Percentiles rank a stretch among this genome's conserved stretches.
These are phyloP conservation scores for Taphrina pruni DNA, from an alignment of 1,139 yeast species.

Conservation along the genomic window DNA sequence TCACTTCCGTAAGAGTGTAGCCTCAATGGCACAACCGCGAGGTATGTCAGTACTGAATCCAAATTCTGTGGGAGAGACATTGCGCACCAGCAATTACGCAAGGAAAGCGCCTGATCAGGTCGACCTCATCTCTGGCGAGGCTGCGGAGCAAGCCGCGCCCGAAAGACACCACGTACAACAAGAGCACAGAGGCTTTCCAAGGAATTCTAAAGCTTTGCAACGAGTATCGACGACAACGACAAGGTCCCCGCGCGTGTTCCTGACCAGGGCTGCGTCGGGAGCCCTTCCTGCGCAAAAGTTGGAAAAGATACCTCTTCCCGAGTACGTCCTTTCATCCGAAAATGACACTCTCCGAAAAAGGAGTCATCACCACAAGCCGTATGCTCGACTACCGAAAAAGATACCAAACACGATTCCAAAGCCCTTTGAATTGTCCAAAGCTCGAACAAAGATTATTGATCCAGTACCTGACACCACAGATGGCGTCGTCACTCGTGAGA, in stretches of 20 bases:
- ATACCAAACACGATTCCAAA: conserved; percentile 4
- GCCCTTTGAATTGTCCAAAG: conserved; percentile 13
- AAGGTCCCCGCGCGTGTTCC: conserved; percentile 9
- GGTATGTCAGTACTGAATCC: neutral
- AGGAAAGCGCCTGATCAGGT: too few relatives aligned
- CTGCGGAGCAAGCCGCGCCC: neutral
- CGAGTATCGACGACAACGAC: conserved; percentile 3
- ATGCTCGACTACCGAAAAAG: neutral
- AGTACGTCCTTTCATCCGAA: neutral
- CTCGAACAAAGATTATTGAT: neutral
- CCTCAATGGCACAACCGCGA: neutral
- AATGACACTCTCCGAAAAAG: conserved; percentile 5
- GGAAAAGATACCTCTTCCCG: conserved; percentile 13
- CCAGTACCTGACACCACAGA: neutral
- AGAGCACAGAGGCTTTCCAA: neutral
- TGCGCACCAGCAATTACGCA: neutral
- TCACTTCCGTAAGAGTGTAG: neutral
- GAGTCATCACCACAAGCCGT: neutral
- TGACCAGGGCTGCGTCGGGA: conserved; percentile 17
- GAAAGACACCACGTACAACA: neutral
- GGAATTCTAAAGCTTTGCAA: neutral
- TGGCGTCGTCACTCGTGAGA: neutral
- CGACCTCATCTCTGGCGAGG: neutral
- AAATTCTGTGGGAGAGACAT: neutral
- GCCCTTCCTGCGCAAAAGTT: neutral